Evolutionary conservation across 2,329 filamentous ascomycete genomes (phyloP), one percentile per base, ranked within the genome.

Genomic region (Aureobasidium leucospermi): DNA sequence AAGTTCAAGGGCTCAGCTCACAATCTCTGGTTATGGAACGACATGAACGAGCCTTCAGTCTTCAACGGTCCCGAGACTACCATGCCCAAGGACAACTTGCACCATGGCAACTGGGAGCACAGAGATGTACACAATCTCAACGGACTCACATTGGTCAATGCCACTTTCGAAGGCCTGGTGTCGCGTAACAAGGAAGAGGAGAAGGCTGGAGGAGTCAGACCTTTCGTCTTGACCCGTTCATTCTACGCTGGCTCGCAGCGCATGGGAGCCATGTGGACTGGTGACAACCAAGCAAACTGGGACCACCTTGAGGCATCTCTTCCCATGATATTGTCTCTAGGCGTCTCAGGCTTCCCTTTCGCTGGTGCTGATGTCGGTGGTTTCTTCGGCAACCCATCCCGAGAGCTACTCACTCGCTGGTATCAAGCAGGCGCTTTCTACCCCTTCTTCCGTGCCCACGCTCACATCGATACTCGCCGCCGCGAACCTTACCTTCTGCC

Each of bases 31-130:
- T 85, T 99, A 67, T 99, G 94, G 94, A 99, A 99, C 73, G 94
- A 99, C 73, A 99, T 99, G 94, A 97, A 96, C 71, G 94, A 99
- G 76, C 94, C 94, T 0, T 97, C 94, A 0, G 94, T 99, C 1
- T 99, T 99, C 79, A 97, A 97, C 71, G 94, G 94, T 0, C 94
- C 94, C 0, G 94, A 99, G 74, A 96, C 91, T 3, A 97, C 93
- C 5, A 97, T 97, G 92, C 94, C 94, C 63, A 96, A 96, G 75
- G 94, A 99, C 78, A 99, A 99, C 71, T 75, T 99, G 32, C 94
- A 99, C 71, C 78, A 88, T 68, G 92, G 84, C 56, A 84, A 88
- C 69, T 99, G 94, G 94, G 94, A 99, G 74, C 94, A 99, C 72
- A 89, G 94, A 63, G 94, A 99, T 70, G 78, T 99, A 5, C 94